These are phyloP conservation scores for Chytriomyces sp. DNA, from an alignment of 192 early-diverging fungal species.

Conservation along the genomic window DNA sequence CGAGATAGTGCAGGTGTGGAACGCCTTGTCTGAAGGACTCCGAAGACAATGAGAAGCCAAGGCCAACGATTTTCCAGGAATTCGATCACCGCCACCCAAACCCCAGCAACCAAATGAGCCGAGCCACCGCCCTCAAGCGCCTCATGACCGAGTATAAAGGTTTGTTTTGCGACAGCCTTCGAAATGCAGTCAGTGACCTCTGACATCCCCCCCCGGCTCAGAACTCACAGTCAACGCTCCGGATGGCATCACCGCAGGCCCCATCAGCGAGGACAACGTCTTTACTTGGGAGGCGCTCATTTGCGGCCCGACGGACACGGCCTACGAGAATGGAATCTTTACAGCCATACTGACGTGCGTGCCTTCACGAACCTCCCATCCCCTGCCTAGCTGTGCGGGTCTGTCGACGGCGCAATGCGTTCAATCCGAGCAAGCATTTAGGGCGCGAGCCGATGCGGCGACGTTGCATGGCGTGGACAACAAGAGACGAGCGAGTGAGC, in stretches of 20 bases:
- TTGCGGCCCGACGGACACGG: slow-evolving; percentile 85
- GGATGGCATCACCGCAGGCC: slow-evolving; percentile 38
- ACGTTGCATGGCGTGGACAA: too few species aligned
- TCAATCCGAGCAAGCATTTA: neutral
- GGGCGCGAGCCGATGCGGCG: neutral
- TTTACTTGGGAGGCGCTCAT: slow-evolving; percentile 90
- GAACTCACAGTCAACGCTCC: slow-evolving; percentile 34
- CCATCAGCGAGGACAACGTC: slow-evolving; percentile 76
- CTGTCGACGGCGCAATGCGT: neutral
- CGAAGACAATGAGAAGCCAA: too few species aligned
- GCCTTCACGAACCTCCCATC: neutral
- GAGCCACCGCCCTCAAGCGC: slow-evolving; percentile 28
- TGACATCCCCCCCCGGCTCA: neutral
- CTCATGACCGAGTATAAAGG: slow-evolving; percentile 39
- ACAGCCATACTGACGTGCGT: slow-evolving; percentile 69
- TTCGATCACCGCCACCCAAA: too few species aligned
- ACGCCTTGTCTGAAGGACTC: too few species aligned
- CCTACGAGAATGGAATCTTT: slow-evolving; percentile 94
- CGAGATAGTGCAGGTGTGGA: too few species aligned
- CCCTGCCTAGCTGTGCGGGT: neutral
- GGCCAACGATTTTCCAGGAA: too few species aligned
- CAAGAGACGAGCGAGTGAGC: too few species aligned
- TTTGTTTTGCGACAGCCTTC: neutral
- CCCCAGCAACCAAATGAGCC: slow-evolving; percentile 15
- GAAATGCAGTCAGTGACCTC: neutral